Conservation (phyloP, 805 yeast genomes). For the Myxozyma neotropica region DNA sequence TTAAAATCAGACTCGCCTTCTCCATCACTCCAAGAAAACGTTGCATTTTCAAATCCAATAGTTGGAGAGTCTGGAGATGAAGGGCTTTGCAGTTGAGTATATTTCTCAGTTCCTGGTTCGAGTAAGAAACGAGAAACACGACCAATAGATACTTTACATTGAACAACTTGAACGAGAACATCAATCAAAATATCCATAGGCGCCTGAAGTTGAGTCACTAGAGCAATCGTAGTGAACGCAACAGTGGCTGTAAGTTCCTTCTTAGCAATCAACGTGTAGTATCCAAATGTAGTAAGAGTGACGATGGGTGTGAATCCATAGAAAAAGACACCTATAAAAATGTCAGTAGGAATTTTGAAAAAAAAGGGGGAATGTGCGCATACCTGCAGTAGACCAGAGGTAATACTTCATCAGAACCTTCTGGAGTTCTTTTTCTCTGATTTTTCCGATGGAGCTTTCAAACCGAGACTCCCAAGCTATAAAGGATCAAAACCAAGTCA, state of each 20-base stretch:
- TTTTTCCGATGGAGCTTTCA: constrained; percentile 62
- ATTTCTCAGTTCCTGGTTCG: constrained; percentile 78
- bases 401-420: constrained; percentile 59
- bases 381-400: constrained; percentile 58
- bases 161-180: constrained; percentile 76
- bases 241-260: constrained; percentile 74
- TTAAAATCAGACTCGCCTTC: constrained; percentile 60
- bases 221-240: constrained; percentile 82
- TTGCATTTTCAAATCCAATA: constrained; percentile 72
- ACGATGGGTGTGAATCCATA: constrained; percentile 69
- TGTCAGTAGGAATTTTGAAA: neutral
- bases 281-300: constrained; percentile 72
- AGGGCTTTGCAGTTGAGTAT: constrained; percentile 64
- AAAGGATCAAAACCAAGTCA: neutral
- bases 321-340: constrained; percentile 53
- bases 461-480: constrained; percentile 88
- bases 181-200: constrained; percentile 84
- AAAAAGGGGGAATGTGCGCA: neutral
- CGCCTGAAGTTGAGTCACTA: constrained; percentile 72
- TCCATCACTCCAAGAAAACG: constrained; percentile 64
- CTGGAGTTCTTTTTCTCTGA: constrained; percentile 72
- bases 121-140: constrained; percentile 73
- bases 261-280: constrained; percentile 68
- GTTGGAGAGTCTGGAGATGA: constrained; percentile 57
- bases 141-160: constrained; percentile 81